Evolutionary conservation across 371 early-diverging fungal species (phyloP), one percentile per base, ranked within the genome.

Genomic region (Actinomucor elegans): DNA sequence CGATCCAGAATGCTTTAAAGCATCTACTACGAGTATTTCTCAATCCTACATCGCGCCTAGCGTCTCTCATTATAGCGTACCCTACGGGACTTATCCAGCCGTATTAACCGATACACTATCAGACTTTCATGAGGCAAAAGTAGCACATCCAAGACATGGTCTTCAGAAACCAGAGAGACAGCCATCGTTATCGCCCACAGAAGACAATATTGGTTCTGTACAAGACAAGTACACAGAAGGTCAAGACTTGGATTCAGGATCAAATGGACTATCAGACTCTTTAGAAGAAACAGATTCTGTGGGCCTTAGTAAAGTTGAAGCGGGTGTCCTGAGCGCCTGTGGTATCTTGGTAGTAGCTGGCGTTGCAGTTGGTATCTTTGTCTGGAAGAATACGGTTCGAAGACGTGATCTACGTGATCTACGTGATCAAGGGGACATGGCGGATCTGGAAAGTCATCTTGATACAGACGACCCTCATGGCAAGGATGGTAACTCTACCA

Each of bases 331-430:
- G 2, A 45, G 58, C 12, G 51, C 46, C 10, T 57, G 52, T 10
- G 58, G 58, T 33, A 12, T 57, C 11, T 31, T 57, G 32, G 58
- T 57, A 2, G 58, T 57, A 10, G 58, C 52, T 42, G 58, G 58
- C 20, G 51, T 57, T 38, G 52, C 58, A 4, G 58, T 57, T 1
- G 58, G 58, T 26, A 51, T 57, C 32, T 45, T 57, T 38, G 58
- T 57, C 10, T 57, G 58, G 58, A 57, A 51, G 24, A 57, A 57
- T 7, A 51, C 44, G 23, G 14, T 38, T 9, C 41, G 34, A 7
- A 28, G 50, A 38, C 40, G 50, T 40, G 38, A 40, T 40, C 40
- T 50, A 29, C 50, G 50, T 38, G 18, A 28, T 23, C 43, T 27
- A 11, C 35, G 17, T 10, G 21, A 12, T 4, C 17, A 24, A 4